phyloP scores from a whole-genome alignment of 805 yeast genomes.

The Zygosaccharomyces pseudorouxii region DNA sequence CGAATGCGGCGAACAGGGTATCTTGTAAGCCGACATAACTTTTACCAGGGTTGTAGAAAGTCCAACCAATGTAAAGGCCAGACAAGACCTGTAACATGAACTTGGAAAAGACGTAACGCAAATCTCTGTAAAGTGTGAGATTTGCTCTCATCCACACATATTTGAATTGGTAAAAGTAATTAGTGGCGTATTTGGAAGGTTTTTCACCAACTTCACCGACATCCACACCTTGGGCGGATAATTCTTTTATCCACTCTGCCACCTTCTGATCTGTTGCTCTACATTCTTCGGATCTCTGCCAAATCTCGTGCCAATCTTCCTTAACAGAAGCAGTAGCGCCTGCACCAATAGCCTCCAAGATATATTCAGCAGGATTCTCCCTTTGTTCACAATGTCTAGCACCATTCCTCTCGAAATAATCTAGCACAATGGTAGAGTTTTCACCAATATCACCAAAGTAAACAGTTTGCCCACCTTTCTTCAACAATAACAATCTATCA shows the following conservation, averaged over 20 bases:
- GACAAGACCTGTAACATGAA: slow-evolving; percentile 44
- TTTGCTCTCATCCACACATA: slow-evolving; percentile 40
- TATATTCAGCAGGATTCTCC: slow-evolving; percentile 44
- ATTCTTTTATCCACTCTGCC: slow-evolving; percentile 27
- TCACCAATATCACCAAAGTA: slow-evolving; percentile 33
- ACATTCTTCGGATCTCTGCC: slow-evolving; percentile 46
- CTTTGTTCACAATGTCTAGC: slow-evolving; percentile 52
- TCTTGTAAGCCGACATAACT: slow-evolving; percentile 53
- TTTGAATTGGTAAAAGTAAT: slow-evolving; percentile 43
- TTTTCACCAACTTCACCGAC: slow-evolving; percentile 9
- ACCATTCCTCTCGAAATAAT: slow-evolving; percentile 62
- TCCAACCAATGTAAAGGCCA: slow-evolving; percentile 67
- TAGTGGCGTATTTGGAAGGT: slow-evolving; percentile 32
- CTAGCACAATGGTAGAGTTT: slow-evolving; percentile 45
- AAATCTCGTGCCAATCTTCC: slow-evolving; percentile 59
- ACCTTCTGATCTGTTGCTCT: slow-evolving; percentile 30
- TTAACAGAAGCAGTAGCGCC: slow-evolving; percentile 42
- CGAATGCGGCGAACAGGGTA: slow-evolving; percentile 54
- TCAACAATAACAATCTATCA: slow-evolving; percentile 44
- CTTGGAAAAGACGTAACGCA: slow-evolving; percentile 59
- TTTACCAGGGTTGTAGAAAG: slow-evolving; percentile 55
- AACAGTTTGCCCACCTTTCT: slow-evolving; percentile 48
- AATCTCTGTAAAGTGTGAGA: slow-evolving; percentile 52
- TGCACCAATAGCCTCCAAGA: slow-evolving; percentile 45
- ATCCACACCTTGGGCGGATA: slow-evolving; percentile 7